These are phyloP conservation scores for Lachancea nothofagi DNA, from an alignment of 805 yeast species.

Conservation along the genomic window DNA sequence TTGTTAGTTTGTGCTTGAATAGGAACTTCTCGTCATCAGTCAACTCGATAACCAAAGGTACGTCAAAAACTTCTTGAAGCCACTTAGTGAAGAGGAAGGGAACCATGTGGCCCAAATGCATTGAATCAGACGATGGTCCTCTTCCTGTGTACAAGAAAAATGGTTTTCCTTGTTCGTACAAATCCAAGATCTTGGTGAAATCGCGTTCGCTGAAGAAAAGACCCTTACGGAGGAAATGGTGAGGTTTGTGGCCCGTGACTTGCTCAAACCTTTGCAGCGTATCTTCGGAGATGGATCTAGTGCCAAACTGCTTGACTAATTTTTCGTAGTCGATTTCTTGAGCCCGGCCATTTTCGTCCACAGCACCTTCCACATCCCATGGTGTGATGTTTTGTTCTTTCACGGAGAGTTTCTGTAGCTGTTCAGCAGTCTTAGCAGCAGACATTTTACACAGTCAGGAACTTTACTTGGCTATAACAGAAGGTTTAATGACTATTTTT, in stretches of 20 bases:
- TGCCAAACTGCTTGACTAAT: conserved; percentile 82
- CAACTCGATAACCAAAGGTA: conserved; percentile 85
- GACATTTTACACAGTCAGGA: conserved; percentile 3
- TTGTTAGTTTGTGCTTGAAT: conserved; percentile 84
- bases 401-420: conserved; percentile 18
- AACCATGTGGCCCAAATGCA: conserved; percentile 96
- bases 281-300: conserved; percentile 62
- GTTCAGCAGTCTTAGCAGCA: conserved; percentile 17
- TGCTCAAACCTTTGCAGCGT: conserved; percentile 67
- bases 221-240: conserved; percentile 84
- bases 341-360: conserved; percentile 80
- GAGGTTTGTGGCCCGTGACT: conserved; percentile 89
- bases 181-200: conserved; percentile 67
- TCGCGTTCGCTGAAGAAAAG: conserved; percentile 90
- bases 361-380: conserved; percentile 99
- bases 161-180: conserved; percentile 91
- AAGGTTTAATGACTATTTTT: too few species aligned
- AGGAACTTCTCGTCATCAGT: conserved; percentile 97
- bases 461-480: too few species aligned
- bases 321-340: conserved; percentile 90
- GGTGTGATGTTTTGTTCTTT: conserved; percentile 67
- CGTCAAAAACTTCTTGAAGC: conserved; percentile 97
- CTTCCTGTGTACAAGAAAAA: conserved; percentile 95
- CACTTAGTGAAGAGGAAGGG: conserved; percentile 95
- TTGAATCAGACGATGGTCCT: conserved; percentile 90